Evolutionary conservation across 139 green algal species (phyloP).

Genomic region (Volvox reticuliferus): DNA sequence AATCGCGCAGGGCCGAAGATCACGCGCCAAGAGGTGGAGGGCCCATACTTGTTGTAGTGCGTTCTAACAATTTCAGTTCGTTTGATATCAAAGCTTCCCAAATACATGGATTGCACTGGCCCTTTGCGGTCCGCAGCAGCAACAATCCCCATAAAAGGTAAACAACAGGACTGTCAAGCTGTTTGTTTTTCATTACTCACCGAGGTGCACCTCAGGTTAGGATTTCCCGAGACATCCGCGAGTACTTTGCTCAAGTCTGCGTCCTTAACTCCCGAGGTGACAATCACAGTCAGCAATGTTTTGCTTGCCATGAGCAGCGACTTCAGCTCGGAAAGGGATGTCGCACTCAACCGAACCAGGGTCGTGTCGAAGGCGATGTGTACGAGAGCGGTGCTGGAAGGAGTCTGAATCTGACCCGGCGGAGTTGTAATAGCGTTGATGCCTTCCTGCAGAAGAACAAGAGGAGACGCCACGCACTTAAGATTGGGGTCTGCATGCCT

Average conservation of each 20-base stretch:
- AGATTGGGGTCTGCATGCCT: too few species aligned
- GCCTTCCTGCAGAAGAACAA: neutral
- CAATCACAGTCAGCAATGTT: neutral
- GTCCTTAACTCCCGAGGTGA: neutral
- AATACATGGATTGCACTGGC: too few species aligned
- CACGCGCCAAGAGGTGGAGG: too few species aligned
- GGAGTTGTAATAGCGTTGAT: neutral
- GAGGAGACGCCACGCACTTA: too few species aligned
- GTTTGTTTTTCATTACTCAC: neutral
- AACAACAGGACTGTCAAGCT: too few species aligned
- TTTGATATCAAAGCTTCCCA: too few species aligned
- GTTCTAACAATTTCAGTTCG: too few species aligned
- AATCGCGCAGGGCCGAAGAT: too few species aligned
- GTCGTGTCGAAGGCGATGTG: constrained; percentile 26
- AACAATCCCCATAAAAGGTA: too few species aligned
- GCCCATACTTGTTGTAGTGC: too few species aligned
- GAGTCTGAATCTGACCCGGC: too few species aligned
- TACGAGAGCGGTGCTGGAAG: neutral
- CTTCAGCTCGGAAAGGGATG: neutral
- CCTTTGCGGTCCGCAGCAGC: too few species aligned
- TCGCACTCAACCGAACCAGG: neutral
- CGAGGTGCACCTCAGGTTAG: neutral
- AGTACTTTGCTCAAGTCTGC: neutral
- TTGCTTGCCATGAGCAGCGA: neutral
- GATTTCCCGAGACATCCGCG: neutral